These are phyloP conservation scores for Gnaphalium uliginosum DNA, from an alignment of 129 eudicot genomes.

Conservation along the genomic window DNA sequence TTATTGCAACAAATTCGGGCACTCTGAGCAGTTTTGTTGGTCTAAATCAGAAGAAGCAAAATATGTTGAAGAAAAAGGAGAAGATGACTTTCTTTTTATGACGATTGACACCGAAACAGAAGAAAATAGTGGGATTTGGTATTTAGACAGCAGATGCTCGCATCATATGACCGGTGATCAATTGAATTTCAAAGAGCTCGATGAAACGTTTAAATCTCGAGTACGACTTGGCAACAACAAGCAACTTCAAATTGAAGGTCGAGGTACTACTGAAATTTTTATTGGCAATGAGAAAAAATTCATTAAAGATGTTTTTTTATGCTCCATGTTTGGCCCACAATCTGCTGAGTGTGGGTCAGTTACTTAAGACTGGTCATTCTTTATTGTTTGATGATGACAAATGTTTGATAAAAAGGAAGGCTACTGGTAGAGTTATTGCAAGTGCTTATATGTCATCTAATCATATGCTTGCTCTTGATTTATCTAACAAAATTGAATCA, in stretches of 20 bases:
- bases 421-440: not conserved
- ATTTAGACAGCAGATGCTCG: too few relatives aligned
- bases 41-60: constrained; percentile 2
- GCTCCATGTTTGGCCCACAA: not conserved
- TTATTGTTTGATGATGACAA: constrained; percentile 8
- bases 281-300: not conserved
- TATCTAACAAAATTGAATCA: not conserved
- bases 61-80: not conserved
- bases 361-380: not conserved
- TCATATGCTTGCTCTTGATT: constrained; percentile 21
- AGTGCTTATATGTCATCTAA: constrained; percentile 4
- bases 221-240: too few relatives aligned
- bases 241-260: too few relatives aligned
- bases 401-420: not conserved
- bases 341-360: constrained; percentile 11
- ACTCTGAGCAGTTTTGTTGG: constrained; percentile 14
- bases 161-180: too few relatives aligned
- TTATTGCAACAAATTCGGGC: constrained; percentile 4
- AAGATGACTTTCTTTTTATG: too few relatives aligned
- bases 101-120: too few relatives aligned
- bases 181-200: too few relatives aligned
- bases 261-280: too few relatives aligned
- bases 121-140: too few relatives aligned
- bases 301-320: not conserved
- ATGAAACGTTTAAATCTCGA: too few relatives aligned